phyloP scores from a whole-genome alignment of 805 yeast genomes.

The Metschnikowia colocasiae region DNA sequence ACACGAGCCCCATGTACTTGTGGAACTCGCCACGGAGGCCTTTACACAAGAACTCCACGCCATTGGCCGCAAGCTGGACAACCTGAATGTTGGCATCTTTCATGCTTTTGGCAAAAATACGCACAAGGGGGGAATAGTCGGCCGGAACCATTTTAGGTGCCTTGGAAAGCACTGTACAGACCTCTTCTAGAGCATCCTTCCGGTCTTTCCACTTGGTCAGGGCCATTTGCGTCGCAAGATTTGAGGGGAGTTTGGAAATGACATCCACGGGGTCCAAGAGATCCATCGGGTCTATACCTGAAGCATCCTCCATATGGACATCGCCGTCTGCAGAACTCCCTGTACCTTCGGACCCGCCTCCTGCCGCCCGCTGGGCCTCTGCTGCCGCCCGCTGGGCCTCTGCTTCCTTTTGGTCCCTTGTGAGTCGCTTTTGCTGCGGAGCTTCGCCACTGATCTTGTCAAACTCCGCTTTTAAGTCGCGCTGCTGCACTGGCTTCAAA shows the following conservation, averaged over 20 bases:
- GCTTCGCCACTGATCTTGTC: conserved; percentile 40
- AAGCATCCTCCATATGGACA: conserved; percentile 31
- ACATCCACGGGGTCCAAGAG: conserved; percentile 68
- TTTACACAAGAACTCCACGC: conserved; percentile 55
- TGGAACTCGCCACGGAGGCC: conserved; percentile 61
- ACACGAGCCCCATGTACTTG: conserved; percentile 49
- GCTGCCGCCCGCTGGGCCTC: conserved; percentile 22
- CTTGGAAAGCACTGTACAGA: conserved; percentile 45
- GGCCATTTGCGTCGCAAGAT: conserved; percentile 50
- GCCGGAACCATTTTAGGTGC: conserved; percentile 53
- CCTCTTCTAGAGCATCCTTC: conserved; percentile 75
- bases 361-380: conserved; percentile 4
- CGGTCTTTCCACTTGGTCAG: conserved; percentile 89
- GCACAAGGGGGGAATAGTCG: conserved; percentile 65
- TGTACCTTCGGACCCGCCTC: conserved; percentile 13
- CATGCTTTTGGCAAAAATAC: conserved; percentile 63
- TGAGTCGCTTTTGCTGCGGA: conserved; percentile 53
- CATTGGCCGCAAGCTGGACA: conserved; percentile 72
- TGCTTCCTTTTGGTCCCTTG: conserved; percentile 51
- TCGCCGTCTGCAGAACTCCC: conserved; percentile 7
- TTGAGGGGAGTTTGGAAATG: conserved; percentile 59
- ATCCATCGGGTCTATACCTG: conserved; percentile 57
- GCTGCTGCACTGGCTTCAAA: conserved; percentile 88
- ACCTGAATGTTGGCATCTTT: conserved; percentile 90
- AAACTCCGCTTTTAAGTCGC: conserved; percentile 71